A percentile compares a stretch with the other conserved stretches of the same genome.
phyloP scores from a whole-genome alignment of 257 asterid species.

The Haberlea rhodopensis region DNA sequence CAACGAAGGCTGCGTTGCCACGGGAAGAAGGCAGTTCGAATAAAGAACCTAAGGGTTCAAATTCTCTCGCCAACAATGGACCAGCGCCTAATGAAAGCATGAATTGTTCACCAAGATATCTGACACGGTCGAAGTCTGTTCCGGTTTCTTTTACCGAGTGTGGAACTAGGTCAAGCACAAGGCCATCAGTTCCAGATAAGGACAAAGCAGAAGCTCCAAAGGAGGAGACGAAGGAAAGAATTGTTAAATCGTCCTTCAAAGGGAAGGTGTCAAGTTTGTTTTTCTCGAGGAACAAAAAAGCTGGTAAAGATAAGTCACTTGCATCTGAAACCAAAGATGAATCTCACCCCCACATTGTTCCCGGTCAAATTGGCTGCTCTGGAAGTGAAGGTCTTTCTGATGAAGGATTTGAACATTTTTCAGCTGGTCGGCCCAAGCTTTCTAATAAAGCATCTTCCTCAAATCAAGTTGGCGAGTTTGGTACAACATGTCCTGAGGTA shows the following conservation, averaged over 20 bases:
- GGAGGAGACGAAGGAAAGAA: conserved; percentile 49
- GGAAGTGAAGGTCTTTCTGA: conserved; percentile 24
- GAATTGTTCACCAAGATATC: conserved; percentile 53
- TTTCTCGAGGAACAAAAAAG: conserved; percentile 67
- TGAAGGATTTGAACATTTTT: conserved; percentile 24
- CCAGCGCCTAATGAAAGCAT: conserved; percentile 30
- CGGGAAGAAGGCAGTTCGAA: conserved; percentile 36
- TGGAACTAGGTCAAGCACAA: conserved; percentile 41
- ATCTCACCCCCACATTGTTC: conserved; percentile 24
- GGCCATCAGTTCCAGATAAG: conserved; percentile 33
- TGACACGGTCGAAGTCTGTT: conserved; percentile 77
- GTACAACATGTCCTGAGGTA: conserved; percentile 48
- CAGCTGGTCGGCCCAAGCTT: conserved; percentile 28
- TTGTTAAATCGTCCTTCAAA: conserved; percentile 59
- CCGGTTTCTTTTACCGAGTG: conserved; percentile 67
- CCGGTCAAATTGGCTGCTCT: conserved; percentile 26
- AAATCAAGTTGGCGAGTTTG: conserved; percentile 28
- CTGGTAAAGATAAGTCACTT: conserved; percentile 43
- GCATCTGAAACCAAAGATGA: conserved; percentile 39
- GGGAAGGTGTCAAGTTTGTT: conserved; percentile 84
- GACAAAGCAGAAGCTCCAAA: conserved; percentile 39
- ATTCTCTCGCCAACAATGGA: conserved; percentile 30
- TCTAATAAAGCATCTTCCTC: conserved; percentile 27
- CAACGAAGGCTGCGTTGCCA: conserved; percentile 41
- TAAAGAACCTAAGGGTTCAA: conserved; percentile 42